phyloP scores from a whole-genome alignment of 2,329 filamentous ascomycete genomes.

The Leptosphaerulina australis region DNA sequence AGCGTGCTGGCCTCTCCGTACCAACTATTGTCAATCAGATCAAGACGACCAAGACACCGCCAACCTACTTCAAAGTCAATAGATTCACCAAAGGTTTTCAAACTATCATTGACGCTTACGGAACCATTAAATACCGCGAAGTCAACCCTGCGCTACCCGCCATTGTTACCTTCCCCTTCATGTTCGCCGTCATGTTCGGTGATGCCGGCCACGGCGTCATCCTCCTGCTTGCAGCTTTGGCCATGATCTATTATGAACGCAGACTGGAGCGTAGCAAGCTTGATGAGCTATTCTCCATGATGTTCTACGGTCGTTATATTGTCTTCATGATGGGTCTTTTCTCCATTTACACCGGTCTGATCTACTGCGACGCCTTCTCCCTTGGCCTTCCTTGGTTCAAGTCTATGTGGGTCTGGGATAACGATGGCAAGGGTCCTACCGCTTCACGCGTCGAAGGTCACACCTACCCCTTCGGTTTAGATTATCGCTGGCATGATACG shows the following conservation, averaged over 20 bases:
- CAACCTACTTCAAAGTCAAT: conserved; percentile 97
- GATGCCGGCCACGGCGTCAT: conserved; percentile 93
- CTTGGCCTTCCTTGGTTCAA: conserved; percentile 87
- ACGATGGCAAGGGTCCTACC: conserved; percentile 66
- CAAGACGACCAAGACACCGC: conserved; percentile 93
- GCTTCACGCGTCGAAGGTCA: conserved; percentile 72
- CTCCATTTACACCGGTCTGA: conserved; percentile 93
- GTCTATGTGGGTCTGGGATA: conserved; percentile 89
- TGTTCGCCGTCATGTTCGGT: conserved; percentile 99
- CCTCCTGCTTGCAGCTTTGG: conserved; percentile 80
- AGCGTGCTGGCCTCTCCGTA: conserved; percentile 92
- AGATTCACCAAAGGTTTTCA: conserved; percentile 98
- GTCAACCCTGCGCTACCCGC: conserved; percentile 95
- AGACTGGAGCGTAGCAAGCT: conserved; percentile 82
- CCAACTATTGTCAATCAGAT: conserved; percentile 99
- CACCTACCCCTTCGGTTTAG: conserved; percentile 92
- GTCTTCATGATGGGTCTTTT: conserved; percentile 98
- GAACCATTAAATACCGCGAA: conserved; percentile 95
- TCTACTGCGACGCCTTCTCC: conserved; percentile 98
- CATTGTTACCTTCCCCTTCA: conserved; percentile 97
- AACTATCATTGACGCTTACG: conserved; percentile 98
- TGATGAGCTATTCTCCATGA: conserved; percentile 97
- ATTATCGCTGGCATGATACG: conserved; percentile 95
- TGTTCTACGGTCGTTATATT: conserved; percentile 98
- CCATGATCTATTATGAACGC: conserved; percentile 98